Conservation (phyloP, 768 basidiomycete species). For the Podaxis carcinomalis region DNA sequence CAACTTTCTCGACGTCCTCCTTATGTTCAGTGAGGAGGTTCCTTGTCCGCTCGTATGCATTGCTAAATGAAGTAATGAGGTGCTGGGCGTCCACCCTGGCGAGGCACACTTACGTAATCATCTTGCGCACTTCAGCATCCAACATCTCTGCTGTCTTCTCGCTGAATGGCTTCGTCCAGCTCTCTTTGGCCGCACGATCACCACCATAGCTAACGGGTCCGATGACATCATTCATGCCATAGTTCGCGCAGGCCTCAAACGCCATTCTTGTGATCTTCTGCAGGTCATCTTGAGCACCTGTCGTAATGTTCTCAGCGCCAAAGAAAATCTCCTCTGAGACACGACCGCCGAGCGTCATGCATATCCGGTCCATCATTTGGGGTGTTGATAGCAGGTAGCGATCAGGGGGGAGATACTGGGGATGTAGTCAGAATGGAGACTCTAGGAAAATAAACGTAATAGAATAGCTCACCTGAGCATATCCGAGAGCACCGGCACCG, state of each 20-base stretch:
- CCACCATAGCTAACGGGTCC: conserved; percentile 97
- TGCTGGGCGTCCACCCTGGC: too few species aligned
- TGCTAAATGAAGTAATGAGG: conserved; percentile 18
- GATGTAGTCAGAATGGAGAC: conserved; percentile 9
- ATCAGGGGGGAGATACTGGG: conserved; percentile 89
- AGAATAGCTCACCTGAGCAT: conserved; percentile 70
- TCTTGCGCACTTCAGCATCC: conserved; percentile 88
- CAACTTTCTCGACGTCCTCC: conserved; percentile 91
- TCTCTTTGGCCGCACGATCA: conserved; percentile 76
- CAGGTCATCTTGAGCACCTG: conserved; percentile 96
- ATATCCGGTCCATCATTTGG: conserved; percentile 93
- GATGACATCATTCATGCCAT: conserved; percentile 94
- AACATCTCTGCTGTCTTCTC: conserved; percentile 96
- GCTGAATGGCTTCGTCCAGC: conserved; percentile 96
- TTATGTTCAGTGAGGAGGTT: conserved; percentile 76
- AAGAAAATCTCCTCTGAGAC: conserved; percentile 99
- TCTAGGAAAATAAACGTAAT: conserved; percentile 1
- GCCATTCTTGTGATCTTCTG: conserved; percentile 99
- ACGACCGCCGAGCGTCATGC: conserved; percentile 97
- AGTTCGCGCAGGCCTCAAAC: conserved; percentile 91
- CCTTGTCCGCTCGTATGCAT: conserved; percentile 81
- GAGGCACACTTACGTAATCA: conserved; percentile 57
- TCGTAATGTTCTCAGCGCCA: conserved; percentile 85
- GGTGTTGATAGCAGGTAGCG: conserved; percentile 94
- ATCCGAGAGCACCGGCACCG: conserved; percentile 92